Base-by-base conservation (phyloP, 805 yeast genomes). In the Wickerhamiella azymoides region DNA sequence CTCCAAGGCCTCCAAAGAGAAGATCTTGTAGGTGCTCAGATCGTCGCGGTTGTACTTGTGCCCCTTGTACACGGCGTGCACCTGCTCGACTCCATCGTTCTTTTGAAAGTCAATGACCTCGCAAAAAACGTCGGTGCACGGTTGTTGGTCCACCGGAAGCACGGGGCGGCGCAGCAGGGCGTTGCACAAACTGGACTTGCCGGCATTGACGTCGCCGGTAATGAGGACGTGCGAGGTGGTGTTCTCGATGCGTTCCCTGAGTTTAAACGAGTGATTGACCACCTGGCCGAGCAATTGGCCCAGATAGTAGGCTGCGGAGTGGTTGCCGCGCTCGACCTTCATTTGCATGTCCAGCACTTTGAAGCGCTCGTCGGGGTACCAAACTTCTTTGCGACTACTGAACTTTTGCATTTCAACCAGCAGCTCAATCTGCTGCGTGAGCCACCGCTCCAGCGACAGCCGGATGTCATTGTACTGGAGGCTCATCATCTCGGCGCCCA, bases 181-280 rank as follows among this genome's bases (percentile, higher is more conserved):
- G 59, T 92, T 92, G 63, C 98, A 92, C 56, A 92, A 85, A 1
- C 95, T 83, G 1, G 96, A 85, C 58, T 92, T 92, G 2, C 99
- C 99, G 0, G 98, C 82, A 59, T 92, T 92, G 53, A 92, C 72
- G 61, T 92, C 99, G 43, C 99, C 99, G 2, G 98, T 93, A 33
- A 92, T 88, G 50, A 92, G 78, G 1, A 92, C 96, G 56, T 89
- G 89, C 2, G 97, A 88, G 0, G 89, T 74, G 0, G 92, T 84
- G 56, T 93, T 96, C 52, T 81, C 92, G 13, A 92, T 79, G 54
- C 99, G 73, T 42, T 80, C 92, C 51, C 78, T 77, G 50, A 93
- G 66, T 14, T 86, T 75, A 7, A 65, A 55, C 42, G 89, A 65
- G 58, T 88, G 96, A 52, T 74, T 76, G 10, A 74, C 62, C 16